Evolutionary conservation across 2,329 filamentous ascomycete species (phyloP).

Genomic region (Mariannaea elegans): DNA sequence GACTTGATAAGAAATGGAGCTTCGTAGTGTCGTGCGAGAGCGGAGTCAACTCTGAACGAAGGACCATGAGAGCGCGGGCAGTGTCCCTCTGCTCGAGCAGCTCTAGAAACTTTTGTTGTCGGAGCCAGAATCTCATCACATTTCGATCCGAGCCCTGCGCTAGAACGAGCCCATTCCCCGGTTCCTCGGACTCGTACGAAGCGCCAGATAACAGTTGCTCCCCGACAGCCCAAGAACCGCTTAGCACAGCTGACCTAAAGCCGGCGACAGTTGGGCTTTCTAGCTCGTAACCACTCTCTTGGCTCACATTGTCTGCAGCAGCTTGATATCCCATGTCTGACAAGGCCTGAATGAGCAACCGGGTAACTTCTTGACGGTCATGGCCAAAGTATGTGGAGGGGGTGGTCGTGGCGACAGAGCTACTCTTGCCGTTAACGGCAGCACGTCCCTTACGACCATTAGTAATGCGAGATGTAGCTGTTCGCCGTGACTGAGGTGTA

Average conservation of each 20-base stretch:
- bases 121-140: constrained; percentile 85
- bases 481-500: constrained; percentile 37
- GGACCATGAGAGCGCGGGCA: constrained; percentile 78
- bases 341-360: constrained; percentile 90
- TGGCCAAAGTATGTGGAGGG: constrained; percentile 77
- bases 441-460: constrained; percentile 60
- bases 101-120: constrained; percentile 95
- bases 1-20: constrained; percentile 84
- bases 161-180: constrained; percentile 73
- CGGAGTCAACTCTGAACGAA: constrained; percentile 88
- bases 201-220: constrained; percentile 78
- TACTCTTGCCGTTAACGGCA: constrained; percentile 60
- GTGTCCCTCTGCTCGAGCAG: constrained; percentile 81
- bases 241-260: constrained; percentile 82
- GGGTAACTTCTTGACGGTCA: constrained; percentile 89
- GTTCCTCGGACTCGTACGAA: constrained; percentile 44
- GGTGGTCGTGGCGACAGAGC: constrained; percentile 13
- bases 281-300: constrained; percentile 86
- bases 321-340: constrained; percentile 86
- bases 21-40: constrained; percentile 80
- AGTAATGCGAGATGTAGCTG: constrained; percentile 40
- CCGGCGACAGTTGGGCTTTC: constrained; percentile 88
- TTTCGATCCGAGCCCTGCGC: constrained; percentile 78
- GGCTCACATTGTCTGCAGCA: constrained; percentile 77
- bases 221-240: constrained; percentile 85